Evolutionary conservation across 495 filamentous ascomycete species (phyloP).

Genomic region (Viridothelium virens): DNA sequence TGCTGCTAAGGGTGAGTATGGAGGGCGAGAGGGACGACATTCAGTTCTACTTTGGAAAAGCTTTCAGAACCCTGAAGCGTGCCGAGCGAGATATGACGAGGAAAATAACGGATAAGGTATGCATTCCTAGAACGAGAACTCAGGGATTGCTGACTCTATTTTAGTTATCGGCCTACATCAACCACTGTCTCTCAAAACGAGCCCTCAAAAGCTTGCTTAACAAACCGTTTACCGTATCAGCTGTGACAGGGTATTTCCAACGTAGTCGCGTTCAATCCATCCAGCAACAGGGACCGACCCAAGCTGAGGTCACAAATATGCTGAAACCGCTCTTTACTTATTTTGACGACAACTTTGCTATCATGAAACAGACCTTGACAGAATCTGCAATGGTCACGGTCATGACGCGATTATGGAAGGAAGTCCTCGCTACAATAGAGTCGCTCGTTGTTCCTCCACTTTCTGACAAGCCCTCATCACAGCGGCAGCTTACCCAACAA

Average conservation of each 20-base stretch:
- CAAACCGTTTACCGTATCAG: constrained; percentile 67
- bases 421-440: constrained; percentile 87
- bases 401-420: constrained; percentile 98
- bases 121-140: constrained; percentile 20
- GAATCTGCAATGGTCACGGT: constrained; percentile 90
- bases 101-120: constrained; percentile 93
- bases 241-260: constrained; percentile 50
- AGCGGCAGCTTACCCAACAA: constrained; percentile 76
- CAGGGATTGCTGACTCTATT: constrained; percentile 17
- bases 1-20: constrained; percentile 91
- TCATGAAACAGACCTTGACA: constrained; percentile 94
- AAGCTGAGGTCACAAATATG: constrained; percentile 68
- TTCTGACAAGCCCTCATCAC: constrained; percentile 87
- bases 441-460: constrained; percentile 84
- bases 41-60: constrained; percentile 96
- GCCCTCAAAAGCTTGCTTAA: constrained; percentile 66
- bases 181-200: constrained; percentile 73
- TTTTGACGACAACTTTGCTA: constrained; percentile 98
- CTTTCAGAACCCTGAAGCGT: constrained; percentile 87
- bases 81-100: constrained; percentile 97
- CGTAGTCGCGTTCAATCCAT: constrained; percentile 50
- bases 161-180: constrained; percentile 90
- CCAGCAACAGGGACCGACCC: constrained; percentile 43
- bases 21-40: constrained; percentile 98
- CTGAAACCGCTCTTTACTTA: constrained; percentile 88